Evolutionary conservation across 73 alveolate species (phyloP).

Genomic region (Tetrahymena thermophila): DNA sequence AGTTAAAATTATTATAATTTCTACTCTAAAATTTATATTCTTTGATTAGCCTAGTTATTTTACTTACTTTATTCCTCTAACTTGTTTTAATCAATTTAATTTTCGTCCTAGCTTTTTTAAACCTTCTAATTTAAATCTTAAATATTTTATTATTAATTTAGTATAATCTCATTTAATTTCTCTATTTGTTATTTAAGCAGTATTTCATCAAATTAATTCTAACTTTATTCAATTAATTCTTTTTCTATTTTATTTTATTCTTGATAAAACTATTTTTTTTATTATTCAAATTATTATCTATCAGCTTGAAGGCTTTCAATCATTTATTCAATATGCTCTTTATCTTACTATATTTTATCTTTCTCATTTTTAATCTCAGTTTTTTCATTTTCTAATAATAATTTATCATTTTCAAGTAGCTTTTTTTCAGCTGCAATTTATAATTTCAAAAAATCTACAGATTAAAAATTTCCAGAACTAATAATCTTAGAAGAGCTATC

Average conservation of each 20-base stretch:
- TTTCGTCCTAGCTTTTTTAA: background rate
- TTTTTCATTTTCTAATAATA: background rate
- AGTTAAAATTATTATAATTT: too few species aligned
- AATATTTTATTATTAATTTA: too few species aligned
- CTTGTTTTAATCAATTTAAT: too few species aligned
- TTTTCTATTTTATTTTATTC: background rate
- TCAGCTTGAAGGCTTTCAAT: background rate
- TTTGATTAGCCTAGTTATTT: background rate
- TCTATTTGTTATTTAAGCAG: background rate
- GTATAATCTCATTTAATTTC: background rate
- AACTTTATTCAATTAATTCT: background rate
- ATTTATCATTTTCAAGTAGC: background rate
- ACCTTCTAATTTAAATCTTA: background rate
- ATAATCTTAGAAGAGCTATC: background rate
- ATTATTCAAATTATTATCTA: background rate
- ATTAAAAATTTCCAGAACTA: background rate
- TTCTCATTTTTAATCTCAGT: background rate
- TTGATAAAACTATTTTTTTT: background rate
- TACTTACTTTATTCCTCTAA: background rate
- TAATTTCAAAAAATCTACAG: background rate
- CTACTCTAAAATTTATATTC: background rate
- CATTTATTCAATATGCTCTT: background rate
- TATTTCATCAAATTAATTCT: background rate
- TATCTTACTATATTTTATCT: background rate
- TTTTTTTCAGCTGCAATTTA: background rate